Conservation (phyloP, 352 stramenopile species). For the Peronospora belbahrii region DNA sequence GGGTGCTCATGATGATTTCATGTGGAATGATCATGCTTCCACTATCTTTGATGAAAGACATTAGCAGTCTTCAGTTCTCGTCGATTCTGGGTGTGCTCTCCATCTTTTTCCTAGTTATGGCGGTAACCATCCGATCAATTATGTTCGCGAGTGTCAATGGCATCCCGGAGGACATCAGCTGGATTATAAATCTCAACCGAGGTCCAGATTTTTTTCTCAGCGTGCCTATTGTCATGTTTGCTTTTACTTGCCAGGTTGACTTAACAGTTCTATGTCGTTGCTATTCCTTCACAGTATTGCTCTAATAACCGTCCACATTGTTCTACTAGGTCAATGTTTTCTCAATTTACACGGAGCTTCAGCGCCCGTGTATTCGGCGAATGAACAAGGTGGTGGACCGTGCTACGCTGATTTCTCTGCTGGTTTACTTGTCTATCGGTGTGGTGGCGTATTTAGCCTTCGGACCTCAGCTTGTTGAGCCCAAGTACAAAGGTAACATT, state of each 20-base stretch:
- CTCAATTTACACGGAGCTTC: slow-evolving; percentile 85
- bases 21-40: slow-evolving; percentile 75
- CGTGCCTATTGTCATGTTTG: slow-evolving; percentile 85
- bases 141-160: slow-evolving; percentile 56
- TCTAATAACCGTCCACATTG: slow-evolving; percentile 3
- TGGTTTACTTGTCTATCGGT: slow-evolving; percentile 72
- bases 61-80: slow-evolving; percentile 81
- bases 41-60: slow-evolving; percentile 76
- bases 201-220: slow-evolving; percentile 80
- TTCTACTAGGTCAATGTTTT: slow-evolving; percentile 67
- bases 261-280: not conserved
- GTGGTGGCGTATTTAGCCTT: slow-evolving; percentile 78
- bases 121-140: slow-evolving; percentile 68
- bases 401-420: slow-evolving; percentile 62
- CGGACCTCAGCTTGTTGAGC: slow-evolving; percentile 46
- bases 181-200: slow-evolving; percentile 56
- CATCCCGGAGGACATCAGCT: slow-evolving; percentile 59
- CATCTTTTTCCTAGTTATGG: slow-evolving; percentile 81
- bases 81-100: slow-evolving; percentile 77
- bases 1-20: slow-evolving; percentile 74
- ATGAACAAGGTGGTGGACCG: slow-evolving; percentile 87
- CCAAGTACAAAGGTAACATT: slow-evolving; percentile 79
- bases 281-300: not conserved
- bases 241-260: slow-evolving; percentile 85
- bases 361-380: slow-evolving; percentile 75